Conservation (phyloP, 2,329 filamentous ascomycete species). For the Neopestalotiopsis sp. region DNA sequence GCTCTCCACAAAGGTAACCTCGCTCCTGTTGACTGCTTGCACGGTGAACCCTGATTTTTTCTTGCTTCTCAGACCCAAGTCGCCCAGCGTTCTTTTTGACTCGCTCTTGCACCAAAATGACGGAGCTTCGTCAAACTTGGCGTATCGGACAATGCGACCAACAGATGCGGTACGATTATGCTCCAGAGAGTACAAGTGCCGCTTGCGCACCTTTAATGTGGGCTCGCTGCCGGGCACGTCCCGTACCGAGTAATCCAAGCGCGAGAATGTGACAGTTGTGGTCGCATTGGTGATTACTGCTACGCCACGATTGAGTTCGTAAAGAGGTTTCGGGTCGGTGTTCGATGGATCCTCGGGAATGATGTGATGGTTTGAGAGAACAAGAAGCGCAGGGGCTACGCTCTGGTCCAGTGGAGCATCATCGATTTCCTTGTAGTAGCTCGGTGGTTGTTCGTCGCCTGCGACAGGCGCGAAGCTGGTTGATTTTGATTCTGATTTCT, state of each 20-base stretch:
- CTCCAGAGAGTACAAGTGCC: neutral
- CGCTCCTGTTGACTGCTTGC: neutral
- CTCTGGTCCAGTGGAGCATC: neutral
- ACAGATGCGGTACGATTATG: neutral
- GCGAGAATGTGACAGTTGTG: neutral
- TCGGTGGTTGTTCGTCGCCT: neutral
- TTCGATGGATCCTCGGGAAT: neutral
- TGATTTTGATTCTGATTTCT: neutral
- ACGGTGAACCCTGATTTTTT: neutral
- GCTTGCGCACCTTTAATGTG: neutral
- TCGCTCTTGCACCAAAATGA: slow-evolving; percentile 1
- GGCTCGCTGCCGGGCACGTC: neutral
- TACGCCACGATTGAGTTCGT: slow-evolving; percentile 6
- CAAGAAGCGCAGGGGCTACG: neutral
- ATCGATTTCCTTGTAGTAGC: neutral
- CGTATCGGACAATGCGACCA: neutral
- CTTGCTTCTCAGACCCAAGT: neutral
- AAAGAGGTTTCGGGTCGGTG: neutral
- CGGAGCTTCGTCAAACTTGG: neutral
- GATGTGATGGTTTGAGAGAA: slow-evolving; percentile 5
- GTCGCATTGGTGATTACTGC: neutral
- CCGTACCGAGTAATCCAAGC: neutral
- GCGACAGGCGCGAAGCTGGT: neutral
- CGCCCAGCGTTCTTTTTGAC: neutral
- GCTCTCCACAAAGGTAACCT: neutral